Percentiles rank a stretch among this genome's conserved stretches.
Evolutionary conservation across 23 red algal species (phyloP).

Genomic region (Gracilaria caudata): DNA sequence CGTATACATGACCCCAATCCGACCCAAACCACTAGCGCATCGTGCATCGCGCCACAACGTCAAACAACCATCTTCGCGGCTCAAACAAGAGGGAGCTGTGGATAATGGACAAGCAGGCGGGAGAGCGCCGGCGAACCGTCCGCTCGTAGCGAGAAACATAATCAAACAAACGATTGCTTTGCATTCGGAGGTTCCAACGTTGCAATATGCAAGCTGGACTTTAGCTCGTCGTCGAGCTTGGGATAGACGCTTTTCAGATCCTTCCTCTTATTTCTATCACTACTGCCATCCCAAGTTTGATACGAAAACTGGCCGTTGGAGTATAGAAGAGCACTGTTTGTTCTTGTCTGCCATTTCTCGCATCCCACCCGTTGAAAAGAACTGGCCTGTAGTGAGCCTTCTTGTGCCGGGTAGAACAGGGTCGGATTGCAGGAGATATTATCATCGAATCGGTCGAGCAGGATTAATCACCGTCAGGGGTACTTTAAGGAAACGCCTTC

Average conservation of each 20-base stretch:
- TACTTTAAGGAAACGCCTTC: background rate
- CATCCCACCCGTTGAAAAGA: slow-evolving; percentile 2
- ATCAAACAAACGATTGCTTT: background rate
- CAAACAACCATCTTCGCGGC: background rate
- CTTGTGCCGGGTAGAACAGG: slow-evolving; percentile 25
- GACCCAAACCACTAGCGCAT: background rate
- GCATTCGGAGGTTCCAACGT: background rate
- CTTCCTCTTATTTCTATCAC: slow-evolving; percentile 22
- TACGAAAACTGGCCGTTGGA: background rate
- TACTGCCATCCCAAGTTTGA: slow-evolving; percentile 20
- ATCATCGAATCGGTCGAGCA: slow-evolving; percentile 36
- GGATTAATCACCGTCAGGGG: slow-evolving; percentile 21
- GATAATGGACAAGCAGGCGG: background rate
- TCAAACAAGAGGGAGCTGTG: background rate
- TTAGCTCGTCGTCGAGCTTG: slow-evolving; percentile 28
- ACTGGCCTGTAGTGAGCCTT: slow-evolving; percentile 14
- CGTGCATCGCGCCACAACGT: background rate
- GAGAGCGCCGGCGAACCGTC: background rate
- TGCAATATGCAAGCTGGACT: slow-evolving; percentile 18
- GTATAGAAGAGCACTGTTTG: slow-evolving; percentile 16
- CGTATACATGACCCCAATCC: background rate
- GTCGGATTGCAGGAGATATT: slow-evolving; percentile 22
- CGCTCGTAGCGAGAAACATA: too few species aligned
- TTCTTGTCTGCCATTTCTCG: slow-evolving; percentile 20
- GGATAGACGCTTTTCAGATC: slow-evolving; percentile 26